These are phyloP conservation scores for Ophiostoma fasciatum DNA, from an alignment of 2,329 filamentous ascomycete species.

Conservation along the genomic window DNA sequence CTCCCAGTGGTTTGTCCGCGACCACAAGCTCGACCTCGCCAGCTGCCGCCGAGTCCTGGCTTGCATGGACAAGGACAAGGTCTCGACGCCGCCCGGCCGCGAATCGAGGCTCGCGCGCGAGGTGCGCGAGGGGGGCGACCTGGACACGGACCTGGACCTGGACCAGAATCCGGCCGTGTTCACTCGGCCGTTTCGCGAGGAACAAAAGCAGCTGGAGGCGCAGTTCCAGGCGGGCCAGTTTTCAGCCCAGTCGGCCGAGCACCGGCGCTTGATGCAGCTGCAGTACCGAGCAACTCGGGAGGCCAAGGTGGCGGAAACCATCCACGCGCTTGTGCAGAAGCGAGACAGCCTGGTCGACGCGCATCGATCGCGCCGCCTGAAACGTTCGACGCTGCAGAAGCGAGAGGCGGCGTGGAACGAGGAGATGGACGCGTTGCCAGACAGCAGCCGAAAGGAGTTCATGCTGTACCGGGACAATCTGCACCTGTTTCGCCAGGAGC, in stretches of 20 bases:
- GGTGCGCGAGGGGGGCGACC: no score
- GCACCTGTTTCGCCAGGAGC: slow-evolving; percentile 31
- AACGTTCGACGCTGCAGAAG: no score
- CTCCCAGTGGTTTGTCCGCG: slow-evolving; percentile 22
- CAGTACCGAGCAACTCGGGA: slow-evolving; percentile 7
- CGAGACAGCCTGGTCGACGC: slow-evolving; percentile 15
- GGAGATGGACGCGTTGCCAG: slow-evolving; percentile 3
- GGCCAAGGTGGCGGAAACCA: slow-evolving; percentile 7
- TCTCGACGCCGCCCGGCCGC: slow-evolving; percentile 30
- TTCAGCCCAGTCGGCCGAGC: neutral
- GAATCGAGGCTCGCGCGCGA: slow-evolving; percentile 20
- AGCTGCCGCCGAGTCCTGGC: slow-evolving; percentile 24
- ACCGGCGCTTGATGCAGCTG: slow-evolving; percentile 8
- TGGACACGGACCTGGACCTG: no score
- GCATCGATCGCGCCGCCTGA: no score
- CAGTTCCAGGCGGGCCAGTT: slow-evolving; percentile 12
- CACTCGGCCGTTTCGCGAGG: slow-evolving; percentile 26
- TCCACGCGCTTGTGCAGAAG: slow-evolving; percentile 19
- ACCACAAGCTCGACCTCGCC: slow-evolving; percentile 31
- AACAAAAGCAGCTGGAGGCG: slow-evolving; percentile 25
- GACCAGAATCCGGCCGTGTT: slow-evolving; percentile 8
- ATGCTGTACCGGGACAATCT: slow-evolving; percentile 35
- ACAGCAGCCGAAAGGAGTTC: slow-evolving; percentile 9
- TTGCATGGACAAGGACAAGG: slow-evolving; percentile 30
- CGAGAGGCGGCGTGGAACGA: slow-evolving; percentile 7